Percentiles rank a stretch among this genome's conserved stretches.
phyloP scores from a whole-genome alignment of 345 rosid species.

The Acer campestre region DNA sequence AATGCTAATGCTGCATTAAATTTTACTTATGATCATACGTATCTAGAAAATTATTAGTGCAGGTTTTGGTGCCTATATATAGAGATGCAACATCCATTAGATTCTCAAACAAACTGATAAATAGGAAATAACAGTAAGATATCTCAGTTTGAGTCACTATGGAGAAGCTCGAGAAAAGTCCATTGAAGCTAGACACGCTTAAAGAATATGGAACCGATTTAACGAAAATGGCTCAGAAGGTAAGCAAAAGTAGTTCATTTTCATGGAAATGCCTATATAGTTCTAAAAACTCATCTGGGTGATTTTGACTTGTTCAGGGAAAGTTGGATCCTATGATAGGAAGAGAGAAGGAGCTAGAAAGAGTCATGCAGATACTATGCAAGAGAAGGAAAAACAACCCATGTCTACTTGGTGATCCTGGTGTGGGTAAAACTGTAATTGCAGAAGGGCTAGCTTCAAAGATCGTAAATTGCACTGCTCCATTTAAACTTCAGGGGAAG shows the following conservation, averaged over 20 bases:
- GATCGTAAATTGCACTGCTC: slow-evolving; percentile 13
- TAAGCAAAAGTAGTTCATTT: slow-evolving; percentile 1
- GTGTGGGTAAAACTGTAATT: slow-evolving; percentile 39
- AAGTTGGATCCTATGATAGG: slow-evolving; percentile 29
- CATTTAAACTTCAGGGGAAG: slow-evolving; percentile 21
- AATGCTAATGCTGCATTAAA: neutral
- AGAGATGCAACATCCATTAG: neutral
- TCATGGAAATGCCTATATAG: neutral
- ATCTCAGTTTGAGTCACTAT: neutral
- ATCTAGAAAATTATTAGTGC: neutral
- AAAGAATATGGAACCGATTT: slow-evolving; percentile 23
- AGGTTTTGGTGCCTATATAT: neutral
- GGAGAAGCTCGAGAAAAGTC: slow-evolving; percentile 23
- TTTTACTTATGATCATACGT: neutral
- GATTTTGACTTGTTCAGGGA: slow-evolving; percentile 5
- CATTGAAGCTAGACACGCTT: neutral
- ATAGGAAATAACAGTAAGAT: neutral
- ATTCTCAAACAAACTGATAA: neutral
- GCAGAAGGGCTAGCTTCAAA: slow-evolving; percentile 29
- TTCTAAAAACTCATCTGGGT: neutral
- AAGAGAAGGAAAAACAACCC: slow-evolving; percentile 35
- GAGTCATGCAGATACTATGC: slow-evolving; percentile 25
- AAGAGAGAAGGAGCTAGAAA: slow-evolving; percentile 13
- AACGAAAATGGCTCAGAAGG: slow-evolving; percentile 11
- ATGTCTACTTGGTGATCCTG: slow-evolving; percentile 36